These are phyloP conservation scores for Arabidopsis thaliana DNA, from an alignment of 345 rosid genomes.

Conservation along the genomic window TAIR10.1 NC_003074.8:4733501-4734000, in stretches of 20 bases:
- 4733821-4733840: background rate
- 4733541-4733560: background rate
- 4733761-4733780: conserved; percentile 22
- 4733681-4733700: conserved; percentile 37
- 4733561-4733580: conserved; percentile 36
- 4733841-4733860: background rate
- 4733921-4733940: conserved; percentile 45
- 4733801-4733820: conserved; percentile 8
- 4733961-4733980: conserved; percentile 35
- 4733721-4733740: conserved; percentile 20
- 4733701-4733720: conserved; percentile 29
- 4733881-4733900: conserved; percentile 44
- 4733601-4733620: conserved; percentile 32
- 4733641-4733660: conserved; percentile 41
- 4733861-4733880: conserved; percentile 19
- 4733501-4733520: background rate
- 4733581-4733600: conserved; percentile 34
- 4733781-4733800: background rate
- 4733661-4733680: conserved; percentile 48
- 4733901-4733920: conserved; percentile 46
- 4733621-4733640: conserved; percentile 38
- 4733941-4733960: conserved; percentile 41
- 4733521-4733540: background rate
- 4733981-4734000: conserved; percentile 31
- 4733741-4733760: conserved; percentile 20